phyloP scores from a whole-genome alignment of 1,284 basidiomycete genomes.

The Sphagnurus paluster region DNA sequence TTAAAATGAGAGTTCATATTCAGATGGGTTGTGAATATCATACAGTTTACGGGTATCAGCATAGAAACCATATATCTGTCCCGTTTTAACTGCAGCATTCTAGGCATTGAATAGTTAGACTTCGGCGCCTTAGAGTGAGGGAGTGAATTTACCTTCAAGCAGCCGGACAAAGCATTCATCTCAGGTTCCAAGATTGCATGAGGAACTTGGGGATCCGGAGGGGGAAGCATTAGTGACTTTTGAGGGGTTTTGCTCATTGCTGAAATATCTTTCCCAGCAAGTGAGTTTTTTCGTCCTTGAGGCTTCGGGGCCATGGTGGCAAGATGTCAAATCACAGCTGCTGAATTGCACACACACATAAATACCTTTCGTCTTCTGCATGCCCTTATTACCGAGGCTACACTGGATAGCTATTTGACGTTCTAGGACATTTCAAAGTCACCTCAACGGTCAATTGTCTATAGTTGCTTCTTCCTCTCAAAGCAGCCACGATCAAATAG shows the following conservation, averaged over 20 bases:
- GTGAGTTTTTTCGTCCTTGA: slow-evolving; percentile 20
- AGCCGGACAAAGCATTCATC: slow-evolving; percentile 52
- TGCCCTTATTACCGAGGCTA: too few species aligned
- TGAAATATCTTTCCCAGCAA: slow-evolving; percentile 17
- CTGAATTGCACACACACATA: slow-evolving; percentile 11
- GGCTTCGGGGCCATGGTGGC: slow-evolving; percentile 29
- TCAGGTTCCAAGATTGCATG: slow-evolving; percentile 62
- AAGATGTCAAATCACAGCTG: not conserved
- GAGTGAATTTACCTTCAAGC: slow-evolving; percentile 48
- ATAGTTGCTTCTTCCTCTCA: too few species aligned
- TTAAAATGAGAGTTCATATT: too few species aligned
- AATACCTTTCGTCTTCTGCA: slow-evolving; percentile 7
- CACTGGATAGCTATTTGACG: too few species aligned
- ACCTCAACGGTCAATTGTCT: too few species aligned
- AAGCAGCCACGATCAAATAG: too few species aligned
- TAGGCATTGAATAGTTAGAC: slow-evolving; percentile 24
- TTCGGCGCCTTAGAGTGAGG: not conserved
- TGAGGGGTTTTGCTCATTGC: slow-evolving; percentile 13
- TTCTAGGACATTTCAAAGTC: too few species aligned
- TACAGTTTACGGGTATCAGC: slow-evolving; percentile 64
- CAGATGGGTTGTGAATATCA: slow-evolving; percentile 24
- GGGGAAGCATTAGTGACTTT: slow-evolving; percentile 53
- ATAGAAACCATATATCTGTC: slow-evolving; percentile 68
- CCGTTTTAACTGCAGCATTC: slow-evolving; percentile 69
- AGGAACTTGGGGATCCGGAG: slow-evolving; percentile 47